Evolutionary conservation across 2,329 filamentous ascomycete genomes (phyloP).

Genomic region (Beauveria asiatica): DNA sequence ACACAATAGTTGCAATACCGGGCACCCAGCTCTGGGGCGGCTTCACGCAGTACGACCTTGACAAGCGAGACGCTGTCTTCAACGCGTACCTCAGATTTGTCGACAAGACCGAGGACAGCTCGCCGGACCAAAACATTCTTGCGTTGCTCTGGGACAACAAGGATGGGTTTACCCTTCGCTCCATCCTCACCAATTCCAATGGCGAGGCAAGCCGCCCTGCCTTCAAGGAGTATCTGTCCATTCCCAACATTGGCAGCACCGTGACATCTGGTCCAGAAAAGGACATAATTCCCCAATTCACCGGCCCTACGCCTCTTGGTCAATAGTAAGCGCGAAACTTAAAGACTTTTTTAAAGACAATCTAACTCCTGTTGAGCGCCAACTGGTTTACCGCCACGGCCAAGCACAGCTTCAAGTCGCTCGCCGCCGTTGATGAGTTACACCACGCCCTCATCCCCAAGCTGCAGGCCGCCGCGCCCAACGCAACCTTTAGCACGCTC

Average conservation of each 20-base stretch:
- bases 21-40: constrained; percentile 22
- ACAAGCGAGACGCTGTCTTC: constrained; percentile 18
- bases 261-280: constrained; percentile 17
- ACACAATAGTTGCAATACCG: constrained; percentile 12
- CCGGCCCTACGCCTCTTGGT: constrained; percentile 23
- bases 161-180: constrained; percentile 12
- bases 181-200: constrained; percentile 22
- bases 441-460: constrained; percentile 20
- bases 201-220: constrained; percentile 17
- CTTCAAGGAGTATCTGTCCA: constrained; percentile 17
- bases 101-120: constrained; percentile 19
- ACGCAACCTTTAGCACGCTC: constrained; percentile 19
- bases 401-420: constrained; percentile 20
- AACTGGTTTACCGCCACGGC: constrained; percentile 27
- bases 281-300: constrained; percentile 24
- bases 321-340: constrained; percentile 15
- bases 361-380: constrained; percentile 1
- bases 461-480: constrained; percentile 20
- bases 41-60: constrained; percentile 19
- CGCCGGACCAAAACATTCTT: constrained; percentile 22
- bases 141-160: constrained; percentile 16
- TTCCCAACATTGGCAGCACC: constrained; percentile 18
- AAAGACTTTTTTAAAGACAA: not conserved
- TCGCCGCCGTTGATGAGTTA: constrained; percentile 23
- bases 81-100: constrained; percentile 22